phyloP scores from a whole-genome alignment of 208 protist genomes.

The Trypanosoma grayi region DNA sequence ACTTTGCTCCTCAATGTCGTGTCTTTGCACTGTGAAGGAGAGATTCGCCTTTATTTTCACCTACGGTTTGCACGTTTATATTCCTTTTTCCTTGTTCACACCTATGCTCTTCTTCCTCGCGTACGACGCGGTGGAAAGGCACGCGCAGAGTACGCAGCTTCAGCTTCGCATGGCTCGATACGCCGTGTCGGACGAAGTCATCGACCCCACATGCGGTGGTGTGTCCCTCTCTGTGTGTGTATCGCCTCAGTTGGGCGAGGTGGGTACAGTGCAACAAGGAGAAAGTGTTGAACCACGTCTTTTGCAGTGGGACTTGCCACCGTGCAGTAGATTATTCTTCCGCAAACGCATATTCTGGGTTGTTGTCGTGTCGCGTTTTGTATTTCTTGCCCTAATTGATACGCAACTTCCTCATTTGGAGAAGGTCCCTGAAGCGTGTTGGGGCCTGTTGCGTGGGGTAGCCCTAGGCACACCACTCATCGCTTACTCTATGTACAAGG shows the following conservation, averaged over 20 bases:
- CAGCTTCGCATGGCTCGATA: slow-evolving; percentile 6
- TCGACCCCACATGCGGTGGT: not conserved
- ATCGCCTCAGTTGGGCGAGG: not conserved
- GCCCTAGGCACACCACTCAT: slow-evolving; percentile 15
- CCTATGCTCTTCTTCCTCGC: slow-evolving; percentile 21
- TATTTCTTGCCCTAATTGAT: slow-evolving; percentile 18
- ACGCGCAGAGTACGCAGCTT: not conserved
- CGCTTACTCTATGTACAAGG: slow-evolving; percentile 5
- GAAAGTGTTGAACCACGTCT: not conserved
- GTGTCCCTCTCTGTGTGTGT: not conserved
- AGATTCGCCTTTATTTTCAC: slow-evolving; percentile 2
- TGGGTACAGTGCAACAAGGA: not conserved
- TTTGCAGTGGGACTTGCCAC: slow-evolving; percentile 25
- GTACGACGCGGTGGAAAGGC: not conserved
- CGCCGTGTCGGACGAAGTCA: not conserved
- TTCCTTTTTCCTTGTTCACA: slow-evolving; percentile 22
- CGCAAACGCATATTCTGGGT: slow-evolving; percentile 17
- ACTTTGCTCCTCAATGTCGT: not conserved
- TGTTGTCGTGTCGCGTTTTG: slow-evolving; percentile 18
- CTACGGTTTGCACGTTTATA: slow-evolving; percentile 24
- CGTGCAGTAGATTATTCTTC: not conserved
- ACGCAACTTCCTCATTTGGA: slow-evolving; percentile 13
- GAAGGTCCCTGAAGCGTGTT: not conserved
- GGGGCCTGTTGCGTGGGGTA: slow-evolving; percentile 3
- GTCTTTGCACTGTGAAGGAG: not conserved